Conservation (phyloP, 208 protist species). For the Trichomonas gallinae region DNA sequence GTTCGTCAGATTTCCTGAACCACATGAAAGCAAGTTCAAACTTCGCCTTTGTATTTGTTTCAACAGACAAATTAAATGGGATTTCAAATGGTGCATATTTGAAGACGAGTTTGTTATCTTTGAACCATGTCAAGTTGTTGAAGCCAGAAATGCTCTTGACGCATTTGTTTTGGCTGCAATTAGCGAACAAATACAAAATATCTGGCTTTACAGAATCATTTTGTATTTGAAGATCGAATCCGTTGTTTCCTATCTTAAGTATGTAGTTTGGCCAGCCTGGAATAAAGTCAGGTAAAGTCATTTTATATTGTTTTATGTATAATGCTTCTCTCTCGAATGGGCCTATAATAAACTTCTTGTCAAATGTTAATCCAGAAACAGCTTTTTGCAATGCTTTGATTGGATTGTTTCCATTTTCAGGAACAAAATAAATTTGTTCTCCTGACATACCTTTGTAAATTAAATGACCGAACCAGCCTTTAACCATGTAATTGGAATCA, state of each 20-base stretch:
- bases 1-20: neutral
- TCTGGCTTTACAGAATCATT: neutral
- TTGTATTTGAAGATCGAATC: neutral
- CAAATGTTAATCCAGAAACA: neutral
- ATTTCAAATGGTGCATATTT: neutral
- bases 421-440: no score
- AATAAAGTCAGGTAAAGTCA: neutral
- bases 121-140: neutral
- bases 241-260: neutral
- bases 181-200: neutral
- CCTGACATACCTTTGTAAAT: no score
- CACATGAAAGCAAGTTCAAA: neutral
- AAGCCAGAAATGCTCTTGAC: neutral
- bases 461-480: no score
- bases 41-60: neutral
- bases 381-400: neutral
- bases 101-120: neutral
- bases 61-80: neutral
- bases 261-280: neutral
- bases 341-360: neutral
- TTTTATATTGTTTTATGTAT: neutral
- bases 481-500: no score
- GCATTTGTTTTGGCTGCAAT: neutral
- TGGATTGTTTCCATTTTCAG: no score
- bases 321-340: neutral